Evolutionary conservation across 352 stramenopile genomes (phyloP), one percentile per base, ranked within the genome.

Genomic region (Phytophthora sansomeana): DNA sequence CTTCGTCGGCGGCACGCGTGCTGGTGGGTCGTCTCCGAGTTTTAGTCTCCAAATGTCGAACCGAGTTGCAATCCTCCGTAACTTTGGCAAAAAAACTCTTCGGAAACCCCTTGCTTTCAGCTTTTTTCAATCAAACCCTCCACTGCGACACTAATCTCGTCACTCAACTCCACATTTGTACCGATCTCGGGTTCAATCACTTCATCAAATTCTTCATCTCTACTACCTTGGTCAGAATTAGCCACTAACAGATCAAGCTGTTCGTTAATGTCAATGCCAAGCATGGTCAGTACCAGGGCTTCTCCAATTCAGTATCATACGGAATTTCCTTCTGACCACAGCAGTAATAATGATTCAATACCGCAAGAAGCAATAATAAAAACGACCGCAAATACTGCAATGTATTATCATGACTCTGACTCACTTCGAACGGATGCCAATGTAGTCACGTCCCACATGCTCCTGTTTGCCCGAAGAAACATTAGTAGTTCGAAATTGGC

Each of bases 121-220:
- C 53, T n/a, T 4, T 30, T 10, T 6, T 50, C 53, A 24, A 60
- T 44, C 13, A 60, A 14, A 21, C 26, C 32, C 16, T 60, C 53
- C 3, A 60, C 53, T 35, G 53, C 53, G 21, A 10, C 39, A 1
- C 9, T 10, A 5, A 60, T 6, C 14, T 60, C 39, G 7, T 51
- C 53, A n/a, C 10, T 41, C 19, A 60, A 21, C 17, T 17, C 17
- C 6, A 14, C 53, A 21, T 29, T 35, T 13, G 17, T 21, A 10
- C 53, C 53, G 17, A 60, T 19, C 14, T 51, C 39, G 2, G 53
- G 53, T 29, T 60, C 53, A 50, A n/a, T n/a, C n/a, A n/a, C n/a
- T n/a, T n/a, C n/a, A n/a, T n/a, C n/a, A n/a, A n/a, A n/a, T n/a
- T n/a, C n/a, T n/a, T n/a, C n/a, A n/a, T n/a, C n/a, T n/a, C n/a